These are phyloP conservation scores for Schizochytrium sp. DNA, from an alignment of 108 stramenopile genomes.

Conservation along the genomic window DNA sequence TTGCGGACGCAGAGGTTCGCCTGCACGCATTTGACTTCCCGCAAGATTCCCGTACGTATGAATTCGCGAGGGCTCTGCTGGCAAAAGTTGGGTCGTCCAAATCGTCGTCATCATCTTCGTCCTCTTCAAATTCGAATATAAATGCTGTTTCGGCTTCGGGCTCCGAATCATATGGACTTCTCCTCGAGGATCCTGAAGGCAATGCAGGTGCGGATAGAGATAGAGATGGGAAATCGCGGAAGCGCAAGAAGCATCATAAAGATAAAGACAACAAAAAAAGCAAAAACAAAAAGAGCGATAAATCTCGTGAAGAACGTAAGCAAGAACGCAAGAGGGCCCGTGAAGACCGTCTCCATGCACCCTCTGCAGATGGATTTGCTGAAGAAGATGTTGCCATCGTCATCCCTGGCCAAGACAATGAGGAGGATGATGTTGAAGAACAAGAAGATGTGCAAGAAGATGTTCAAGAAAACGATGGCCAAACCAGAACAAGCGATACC, in stretches of 20 bases:
- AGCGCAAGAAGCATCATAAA: neutral
- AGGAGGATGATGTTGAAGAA: slow-evolving; percentile 36
- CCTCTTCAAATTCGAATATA: neutral
- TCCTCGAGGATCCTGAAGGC: neutral
- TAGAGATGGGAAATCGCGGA: neutral
- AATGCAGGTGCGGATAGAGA: neutral
- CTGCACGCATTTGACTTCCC: neutral
- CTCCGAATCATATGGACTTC: neutral
- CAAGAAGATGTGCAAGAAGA: neutral
- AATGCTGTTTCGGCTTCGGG: neutral
- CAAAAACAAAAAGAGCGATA: neutral
- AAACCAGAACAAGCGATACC: neutral
- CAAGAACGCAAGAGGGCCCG: slow-evolving; percentile 15
- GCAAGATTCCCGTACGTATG: neutral
- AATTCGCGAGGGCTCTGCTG: neutral
- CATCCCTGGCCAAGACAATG: slow-evolving; percentile 17
- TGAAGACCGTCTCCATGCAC: neutral
- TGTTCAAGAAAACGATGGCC: neutral
- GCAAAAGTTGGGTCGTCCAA: neutral
- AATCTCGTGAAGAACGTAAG: neutral
- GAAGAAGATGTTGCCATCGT: neutral
- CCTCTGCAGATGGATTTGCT: neutral
- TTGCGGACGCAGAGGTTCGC: neutral
- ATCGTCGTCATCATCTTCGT: neutral
- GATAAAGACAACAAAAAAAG: neutral